Conservation (phyloP, 2,329 filamentous ascomycete genomes). For the Fusarium sp. region DNA sequence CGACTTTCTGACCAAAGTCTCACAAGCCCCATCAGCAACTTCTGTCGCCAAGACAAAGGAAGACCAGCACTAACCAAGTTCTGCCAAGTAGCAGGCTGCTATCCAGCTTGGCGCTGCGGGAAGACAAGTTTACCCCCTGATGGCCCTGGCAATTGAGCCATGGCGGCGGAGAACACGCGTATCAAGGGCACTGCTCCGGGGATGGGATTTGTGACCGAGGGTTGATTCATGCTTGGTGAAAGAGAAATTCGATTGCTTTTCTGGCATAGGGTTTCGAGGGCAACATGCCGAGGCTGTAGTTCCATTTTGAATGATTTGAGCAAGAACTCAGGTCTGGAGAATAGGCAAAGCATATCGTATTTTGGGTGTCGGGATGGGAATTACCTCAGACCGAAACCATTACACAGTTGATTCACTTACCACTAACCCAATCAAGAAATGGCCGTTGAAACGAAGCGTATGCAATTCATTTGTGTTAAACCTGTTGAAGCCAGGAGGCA, state of each 20-base stretch:
- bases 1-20: background rate
- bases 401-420: background rate
- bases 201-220: constrained; percentile 20
- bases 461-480: constrained; percentile 14
- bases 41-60: constrained; percentile 11
- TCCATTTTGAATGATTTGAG: background rate
- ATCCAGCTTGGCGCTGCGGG: constrained; percentile 28
- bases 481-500: constrained; percentile 1
- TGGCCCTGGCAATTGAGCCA: constrained; percentile 25
- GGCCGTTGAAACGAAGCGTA: constrained; percentile 23
- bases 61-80: constrained; percentile 13
- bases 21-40: constrained; percentile 10
- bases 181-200: constrained; percentile 10
- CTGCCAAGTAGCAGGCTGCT: constrained; percentile 22
- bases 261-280: background rate
- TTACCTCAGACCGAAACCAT: background rate
- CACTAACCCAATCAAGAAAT: constrained; percentile 24
- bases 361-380: background rate
- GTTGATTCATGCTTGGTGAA: constrained; percentile 4
- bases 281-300: background rate
- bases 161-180: constrained; percentile 22
- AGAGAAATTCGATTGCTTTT: background rate
- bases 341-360: background rate
- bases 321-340: background rate
- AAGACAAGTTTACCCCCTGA: constrained; percentile 32